phyloP scores from a whole-genome alignment of 1,284 basidiomycete genomes.

The Boletus semigastroideus region DNA sequence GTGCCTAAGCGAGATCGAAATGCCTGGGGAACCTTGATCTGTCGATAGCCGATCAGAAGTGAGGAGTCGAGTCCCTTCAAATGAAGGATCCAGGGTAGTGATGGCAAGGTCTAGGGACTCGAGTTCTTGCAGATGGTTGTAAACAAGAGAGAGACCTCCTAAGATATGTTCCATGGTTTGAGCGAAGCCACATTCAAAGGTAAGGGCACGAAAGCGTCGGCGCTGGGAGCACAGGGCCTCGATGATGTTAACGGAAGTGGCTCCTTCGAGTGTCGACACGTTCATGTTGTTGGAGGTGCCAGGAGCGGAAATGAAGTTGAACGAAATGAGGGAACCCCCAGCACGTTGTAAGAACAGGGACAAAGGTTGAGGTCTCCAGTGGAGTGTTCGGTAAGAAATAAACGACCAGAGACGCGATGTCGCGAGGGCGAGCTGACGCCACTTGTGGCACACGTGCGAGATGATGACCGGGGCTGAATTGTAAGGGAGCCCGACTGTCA shows the following conservation, averaged over 20 bases:
- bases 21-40: constrained; percentile 5
- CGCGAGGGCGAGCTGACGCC: constrained; percentile 44
- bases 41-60: constrained; percentile 19
- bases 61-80: constrained; percentile 27
- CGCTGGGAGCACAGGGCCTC: constrained; percentile 24
- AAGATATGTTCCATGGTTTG: constrained; percentile 30
- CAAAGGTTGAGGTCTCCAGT: constrained; percentile 28
- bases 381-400: constrained; percentile 33
- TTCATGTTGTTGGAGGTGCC: constrained; percentile 4
- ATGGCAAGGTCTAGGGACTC: constrained; percentile 37
- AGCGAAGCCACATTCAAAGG: constrained; percentile 35
- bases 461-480: constrained; percentile 38
- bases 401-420: constrained; percentile 45
- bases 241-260: constrained; percentile 24
- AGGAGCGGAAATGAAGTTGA: constrained; percentile 32
- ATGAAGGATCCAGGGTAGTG: constrained; percentile 24
- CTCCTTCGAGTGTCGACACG: constrained; percentile 12
- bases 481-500: constrained; percentile 18
- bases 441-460: constrained; percentile 48
- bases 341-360: constrained; percentile 39
- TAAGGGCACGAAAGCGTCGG: constrained; percentile 35
- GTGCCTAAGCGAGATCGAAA: constrained; percentile 28
- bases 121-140: constrained; percentile 32
- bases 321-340: constrained; percentile 34
- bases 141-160: constrained; percentile 14